Conservation (phyloP, 2,329 filamentous ascomycete species). For the Sporothrix pseudoabietina region DNA sequence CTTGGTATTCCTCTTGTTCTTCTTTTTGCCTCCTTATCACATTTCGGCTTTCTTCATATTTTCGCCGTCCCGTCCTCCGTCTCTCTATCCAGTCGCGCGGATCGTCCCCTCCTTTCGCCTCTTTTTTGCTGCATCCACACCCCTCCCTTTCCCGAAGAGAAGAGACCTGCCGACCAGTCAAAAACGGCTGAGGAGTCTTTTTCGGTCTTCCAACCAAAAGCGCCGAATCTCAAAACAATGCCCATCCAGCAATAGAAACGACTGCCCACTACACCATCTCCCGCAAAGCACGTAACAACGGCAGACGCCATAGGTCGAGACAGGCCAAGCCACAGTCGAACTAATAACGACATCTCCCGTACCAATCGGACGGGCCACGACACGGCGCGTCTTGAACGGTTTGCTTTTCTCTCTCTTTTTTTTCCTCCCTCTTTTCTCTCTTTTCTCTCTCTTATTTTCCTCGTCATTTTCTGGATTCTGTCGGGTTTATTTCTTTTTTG, state of each 20-base stretch:
- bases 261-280: slow-evolving; percentile 16
- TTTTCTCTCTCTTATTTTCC: no score
- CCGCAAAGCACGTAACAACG: not conserved
- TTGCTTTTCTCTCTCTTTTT: not conserved
- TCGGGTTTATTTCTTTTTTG: not conserved
- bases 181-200: not conserved
- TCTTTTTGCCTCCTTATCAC: not conserved
- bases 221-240: slow-evolving; percentile 17
- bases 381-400: not conserved
- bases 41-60: not conserved
- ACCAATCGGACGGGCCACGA: slow-evolving; percentile 21
- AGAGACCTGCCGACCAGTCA: not conserved
- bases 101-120: not conserved
- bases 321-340: slow-evolving; percentile 17
- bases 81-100: not conserved
- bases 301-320: slow-evolving; percentile 11
- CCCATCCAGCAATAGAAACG: not conserved
- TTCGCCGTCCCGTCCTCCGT: not conserved
- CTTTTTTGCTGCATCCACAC: slow-evolving; percentile 7
- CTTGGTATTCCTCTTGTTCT: not conserved
- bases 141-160: not conserved
- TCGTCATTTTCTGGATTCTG: not conserved
- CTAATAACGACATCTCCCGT: not conserved
- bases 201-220: slow-evolving; percentile 9
- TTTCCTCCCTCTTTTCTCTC: no score